phyloP scores from a whole-genome alignment of 768 basidiomycete species.

The Boletus bicolor region DNA sequence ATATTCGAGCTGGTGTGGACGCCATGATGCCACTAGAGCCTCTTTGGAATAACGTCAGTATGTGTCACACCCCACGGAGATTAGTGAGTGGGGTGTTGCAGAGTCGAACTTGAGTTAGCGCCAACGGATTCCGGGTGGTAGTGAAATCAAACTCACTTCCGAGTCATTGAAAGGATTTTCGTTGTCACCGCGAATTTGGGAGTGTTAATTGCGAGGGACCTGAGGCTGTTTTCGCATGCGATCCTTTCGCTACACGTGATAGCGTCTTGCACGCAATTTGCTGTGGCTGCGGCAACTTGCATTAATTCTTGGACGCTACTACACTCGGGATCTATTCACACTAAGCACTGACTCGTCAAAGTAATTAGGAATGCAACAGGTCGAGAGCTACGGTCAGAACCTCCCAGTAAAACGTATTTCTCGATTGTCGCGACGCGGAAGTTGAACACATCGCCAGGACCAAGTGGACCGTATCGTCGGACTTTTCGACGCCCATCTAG shows the following conservation, averaged over 20 bases:
- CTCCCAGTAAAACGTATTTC: constrained; percentile 46
- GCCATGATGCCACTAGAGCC: neutral
- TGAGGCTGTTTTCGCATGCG: too few species aligned
- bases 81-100: neutral
- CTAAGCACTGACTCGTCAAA: neutral
- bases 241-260: neutral
- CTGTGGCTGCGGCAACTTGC: neutral
- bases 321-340: neutral
- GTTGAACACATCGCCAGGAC: constrained; percentile 45
- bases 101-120: constrained; percentile 5
- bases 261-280: neutral
- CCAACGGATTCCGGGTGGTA: neutral
- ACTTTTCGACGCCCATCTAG: constrained; percentile 63
- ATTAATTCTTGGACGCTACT: neutral
- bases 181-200: neutral
- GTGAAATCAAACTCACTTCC: neutral
- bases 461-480: constrained; percentile 63
- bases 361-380: constrained; percentile 14
- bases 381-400: constrained; percentile 44
- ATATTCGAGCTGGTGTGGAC: neutral
- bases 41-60: neutral
- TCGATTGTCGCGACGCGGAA: neutral
- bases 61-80: neutral
- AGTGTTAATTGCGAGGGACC: neutral
- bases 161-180: neutral